Evolutionary conservation across 192 early-diverging fungal genomes (phyloP), one percentile per base, ranked within the genome.

Genomic region (Piromyces finnis): DNA sequence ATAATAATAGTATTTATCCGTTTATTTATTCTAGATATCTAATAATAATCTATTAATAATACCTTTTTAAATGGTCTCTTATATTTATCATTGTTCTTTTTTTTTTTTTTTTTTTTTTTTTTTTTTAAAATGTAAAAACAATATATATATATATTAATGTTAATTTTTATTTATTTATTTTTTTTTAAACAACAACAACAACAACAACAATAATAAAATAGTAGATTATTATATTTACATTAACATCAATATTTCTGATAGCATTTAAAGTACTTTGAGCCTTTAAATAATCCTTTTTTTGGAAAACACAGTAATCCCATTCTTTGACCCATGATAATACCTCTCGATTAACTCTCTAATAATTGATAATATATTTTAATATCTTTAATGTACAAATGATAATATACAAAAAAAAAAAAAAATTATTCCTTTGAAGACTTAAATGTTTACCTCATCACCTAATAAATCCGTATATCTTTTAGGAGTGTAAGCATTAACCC

Each of bases 251-350:
- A 29, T 77, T 77, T n/a, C 41, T 28, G 18, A 79, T 39, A 16
- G 26, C 78, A 30, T 59, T 80, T 30, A 30, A 78, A 78, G 32
- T 5, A 79, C 3, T 30, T 26, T 80, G 78, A 79, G 32, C 29
- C 11, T 27, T 82, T 51, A 77, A 18, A 30, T 82, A 79, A 80
- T 79, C 77, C 36, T 79, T 80, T 77, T 84, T 84, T 16, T 89
- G 90, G 86, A 98, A 99, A 12, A 98, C 96, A 82, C 97, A 99
- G 28, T 89, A 90, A 84, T 99, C 96, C 97, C 97, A 99, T 78
- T 93, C 88, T 83, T 97, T 97, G 22, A 99, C 93, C 97, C 97
- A 99, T 79, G 88, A 86, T 79, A 99, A 84, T 13, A 96, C 94
- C 30, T 93, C 93, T 11, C 96, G 90, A 82, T 97, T 97, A 4